Conservation (phyloP, 1,139 yeast genomes). For the Protomyces gravidus region DNA sequence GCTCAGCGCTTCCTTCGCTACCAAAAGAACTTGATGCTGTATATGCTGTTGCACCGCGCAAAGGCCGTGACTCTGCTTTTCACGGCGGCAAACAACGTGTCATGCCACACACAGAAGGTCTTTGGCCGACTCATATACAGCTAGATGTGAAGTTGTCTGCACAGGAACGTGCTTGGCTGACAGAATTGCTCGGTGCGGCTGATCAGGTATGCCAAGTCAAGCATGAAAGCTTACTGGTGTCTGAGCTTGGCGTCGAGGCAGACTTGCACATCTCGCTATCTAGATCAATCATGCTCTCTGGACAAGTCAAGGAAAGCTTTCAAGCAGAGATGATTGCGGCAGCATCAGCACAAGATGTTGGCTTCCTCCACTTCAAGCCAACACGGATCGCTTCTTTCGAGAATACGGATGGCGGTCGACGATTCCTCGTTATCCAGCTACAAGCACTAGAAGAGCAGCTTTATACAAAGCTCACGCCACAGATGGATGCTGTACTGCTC, state of each 20-base stretch:
- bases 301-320: background rate
- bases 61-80: conserved; percentile 19
- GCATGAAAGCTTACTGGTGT: background rate
- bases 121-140: conserved; percentile 20
- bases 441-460: background rate
- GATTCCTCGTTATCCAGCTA: background rate
- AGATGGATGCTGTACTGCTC: background rate
- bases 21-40: background rate
- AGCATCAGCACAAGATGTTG: too few relatives aligned
- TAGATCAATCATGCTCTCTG: background rate
- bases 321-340: background rate
- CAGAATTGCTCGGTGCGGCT: background rate
- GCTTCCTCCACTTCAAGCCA: background rate
- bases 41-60: conserved; percentile 10
- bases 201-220: background rate
- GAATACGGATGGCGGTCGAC: background rate
- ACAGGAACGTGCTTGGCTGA: background rate
- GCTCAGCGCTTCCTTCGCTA: background rate
- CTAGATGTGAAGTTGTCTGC: conserved; percentile 1
- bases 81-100: conserved; percentile 16
- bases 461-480: background rate
- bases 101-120: conserved; percentile 2
- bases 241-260: background rate
- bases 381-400: background rate
- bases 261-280: background rate